phyloP scores from a whole-genome alignment of 768 basidiomycete species.

The Boletales sp. region DNA sequence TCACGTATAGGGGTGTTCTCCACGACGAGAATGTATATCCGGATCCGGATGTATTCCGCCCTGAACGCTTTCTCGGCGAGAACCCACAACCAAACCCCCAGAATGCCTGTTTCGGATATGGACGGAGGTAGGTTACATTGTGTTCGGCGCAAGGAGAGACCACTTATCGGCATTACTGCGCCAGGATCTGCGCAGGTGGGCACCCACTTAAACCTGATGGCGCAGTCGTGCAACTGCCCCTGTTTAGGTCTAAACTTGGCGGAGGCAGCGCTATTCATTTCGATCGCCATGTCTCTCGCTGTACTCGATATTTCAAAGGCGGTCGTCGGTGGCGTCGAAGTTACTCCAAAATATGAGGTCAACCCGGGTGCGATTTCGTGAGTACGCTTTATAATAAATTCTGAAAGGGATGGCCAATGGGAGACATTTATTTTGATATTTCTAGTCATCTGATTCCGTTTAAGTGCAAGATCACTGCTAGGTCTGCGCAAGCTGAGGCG shows the following conservation, averaged over 20 bases:
- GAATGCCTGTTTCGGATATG: neutral
- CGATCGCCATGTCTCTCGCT: constrained; percentile 42
- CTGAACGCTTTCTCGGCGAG: neutral
- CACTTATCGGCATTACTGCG: too few species aligned
- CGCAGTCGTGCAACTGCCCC: constrained; percentile 16
- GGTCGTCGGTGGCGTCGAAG: constrained; percentile 41
- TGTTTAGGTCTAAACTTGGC: constrained; percentile 45
- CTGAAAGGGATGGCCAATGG: neutral
- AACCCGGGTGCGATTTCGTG: constrained; percentile 66
- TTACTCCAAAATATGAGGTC: constrained; percentile 53
- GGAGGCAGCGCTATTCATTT: constrained; percentile 46
- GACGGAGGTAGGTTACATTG: too few species aligned
- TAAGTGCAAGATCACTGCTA: constrained; percentile 56
- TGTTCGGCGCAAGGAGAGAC: too few species aligned
- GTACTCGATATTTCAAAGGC: constrained; percentile 46
- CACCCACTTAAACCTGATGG: neutral
- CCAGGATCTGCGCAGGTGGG: constrained; percentile 30
- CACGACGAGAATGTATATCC: too few species aligned
- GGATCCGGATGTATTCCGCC: neutral
- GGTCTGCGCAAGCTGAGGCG: constrained; percentile 46
- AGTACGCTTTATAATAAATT: neutral
- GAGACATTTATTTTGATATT: neutral
- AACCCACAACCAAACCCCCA: neutral
- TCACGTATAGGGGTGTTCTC: too few species aligned
- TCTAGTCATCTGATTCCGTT: constrained; percentile 58